Evolutionary conservation across 345 rosid genomes (phyloP), one percentile per base, ranked within the genome.

Genomic region (Camelina laxa): DNA sequence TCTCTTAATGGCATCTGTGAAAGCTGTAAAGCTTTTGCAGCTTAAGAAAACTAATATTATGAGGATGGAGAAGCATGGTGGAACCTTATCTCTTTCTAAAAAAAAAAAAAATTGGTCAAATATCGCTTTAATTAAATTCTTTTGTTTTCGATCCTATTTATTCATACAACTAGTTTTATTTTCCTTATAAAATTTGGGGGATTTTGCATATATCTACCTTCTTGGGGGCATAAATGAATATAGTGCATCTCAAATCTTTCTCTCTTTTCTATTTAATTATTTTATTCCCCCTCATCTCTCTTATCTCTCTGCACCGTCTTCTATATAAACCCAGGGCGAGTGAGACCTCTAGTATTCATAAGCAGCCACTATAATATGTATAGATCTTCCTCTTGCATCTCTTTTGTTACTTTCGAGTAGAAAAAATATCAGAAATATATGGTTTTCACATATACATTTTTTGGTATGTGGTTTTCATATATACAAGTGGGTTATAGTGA

Each of bases 11-110:
- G 67, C 72, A 77, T 65, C 77, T 78, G 74, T 14, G 42, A 72
- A 72, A 72, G 81, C 77, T 78, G 74, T 67, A 60, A 66, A 65
- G 73, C 41, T 58, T 76, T 77, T 58, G 67, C 76, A 65, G 80
- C 67, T 64, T 65, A 58, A 53, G 62, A 50, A 72, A 72, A 72
- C 20, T 33, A 13, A 33, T 67, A 60, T 22, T 51, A 58, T 44
- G 81, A 72, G 65, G 74, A 51, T 72, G 59, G 65, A 67, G 74
- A 61, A 67, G 65, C 54, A 72, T 67, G 74, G 70, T 42, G 41
- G 57, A 72, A 60, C 81, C 74, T 72, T 78, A 78, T 72, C 81
- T 78, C 30, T 27, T 24, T 24, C 2, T 1, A 22, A 27, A 27
- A 27, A 27, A 27, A 3, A 27, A 27, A 24, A 27, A 27, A 0